These are phyloP conservation scores for Tolypocladium sp. DNA, from an alignment of 2,329 filamentous ascomycete genomes.

Conservation along the genomic window DNA sequence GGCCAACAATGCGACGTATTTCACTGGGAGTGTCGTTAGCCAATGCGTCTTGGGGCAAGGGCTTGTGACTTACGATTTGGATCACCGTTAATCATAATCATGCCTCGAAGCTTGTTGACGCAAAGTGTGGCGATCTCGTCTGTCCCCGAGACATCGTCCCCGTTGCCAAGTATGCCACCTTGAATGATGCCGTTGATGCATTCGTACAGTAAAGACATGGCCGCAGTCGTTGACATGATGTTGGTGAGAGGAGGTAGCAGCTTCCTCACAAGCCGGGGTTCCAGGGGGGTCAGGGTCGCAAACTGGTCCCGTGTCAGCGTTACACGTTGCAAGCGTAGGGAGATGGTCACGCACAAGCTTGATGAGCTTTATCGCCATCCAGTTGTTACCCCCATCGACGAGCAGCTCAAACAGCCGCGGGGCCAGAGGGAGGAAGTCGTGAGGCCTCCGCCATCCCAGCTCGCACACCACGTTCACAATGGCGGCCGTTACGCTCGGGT, in stretches of 20 bases:
- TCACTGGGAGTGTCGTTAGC: slow-evolving; percentile 47
- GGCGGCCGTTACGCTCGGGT: slow-evolving; percentile 86
- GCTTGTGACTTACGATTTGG: slow-evolving; percentile 63
- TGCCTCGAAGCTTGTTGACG: slow-evolving; percentile 84
- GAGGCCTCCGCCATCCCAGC: slow-evolving; percentile 83
- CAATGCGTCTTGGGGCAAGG: not conserved
- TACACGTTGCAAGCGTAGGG: not conserved
- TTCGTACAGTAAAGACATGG: slow-evolving; percentile 97
- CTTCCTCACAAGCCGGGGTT: slow-evolving; percentile 86
- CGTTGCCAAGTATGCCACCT: slow-evolving; percentile 81
- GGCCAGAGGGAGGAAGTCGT: slow-evolving; percentile 87
- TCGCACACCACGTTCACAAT: slow-evolving; percentile 97
- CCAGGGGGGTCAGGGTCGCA: slow-evolving; percentile 84
- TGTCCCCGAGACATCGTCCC: slow-evolving; percentile 69
- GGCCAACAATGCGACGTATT: slow-evolving; percentile 91
- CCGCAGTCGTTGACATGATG: slow-evolving; percentile 87
- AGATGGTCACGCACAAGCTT: slow-evolving; percentile 57
- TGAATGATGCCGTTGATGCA: slow-evolving; percentile 98
- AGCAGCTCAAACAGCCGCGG: slow-evolving; percentile 87
- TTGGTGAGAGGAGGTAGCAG: slow-evolving; percentile 82
- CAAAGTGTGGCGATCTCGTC: slow-evolving; percentile 91
- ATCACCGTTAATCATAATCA: slow-evolving; percentile 89
- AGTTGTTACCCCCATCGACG: slow-evolving; percentile 90
- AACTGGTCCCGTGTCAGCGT: slow-evolving; percentile 50
- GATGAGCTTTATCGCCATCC: slow-evolving; percentile 99